Conservation (phyloP, 192 early-diverging fungal species). For the Neocallimastix lanati region DNA sequence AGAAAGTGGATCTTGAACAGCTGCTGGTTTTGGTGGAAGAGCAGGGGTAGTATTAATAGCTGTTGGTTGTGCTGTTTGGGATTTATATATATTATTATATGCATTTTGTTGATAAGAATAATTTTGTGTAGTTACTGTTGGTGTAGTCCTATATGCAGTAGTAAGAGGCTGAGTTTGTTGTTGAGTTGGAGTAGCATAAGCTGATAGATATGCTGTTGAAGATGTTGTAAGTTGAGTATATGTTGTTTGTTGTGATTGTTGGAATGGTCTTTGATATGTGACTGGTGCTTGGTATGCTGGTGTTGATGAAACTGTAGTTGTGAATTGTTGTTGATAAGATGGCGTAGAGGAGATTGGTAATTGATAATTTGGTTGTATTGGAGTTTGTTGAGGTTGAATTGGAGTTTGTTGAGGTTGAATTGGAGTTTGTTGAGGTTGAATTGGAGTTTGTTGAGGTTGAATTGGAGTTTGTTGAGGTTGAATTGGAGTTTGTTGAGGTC, state of each 20-base stretch:
- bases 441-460: neutral
- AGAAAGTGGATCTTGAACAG: neutral
- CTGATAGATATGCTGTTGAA: neutral
- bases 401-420: neutral
- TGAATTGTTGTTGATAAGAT: neutral
- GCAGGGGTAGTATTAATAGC: neutral
- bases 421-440: neutral
- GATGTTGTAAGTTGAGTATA: neutral
- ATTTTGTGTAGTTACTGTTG: neutral
- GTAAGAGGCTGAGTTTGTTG: neutral
- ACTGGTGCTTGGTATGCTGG: neutral
- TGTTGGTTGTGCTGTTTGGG: neutral
- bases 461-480: no score
- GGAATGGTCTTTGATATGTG: neutral
- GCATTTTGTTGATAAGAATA: neutral
- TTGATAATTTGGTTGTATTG: neutral
- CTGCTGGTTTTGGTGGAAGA: neutral
- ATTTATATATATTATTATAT: neutral
- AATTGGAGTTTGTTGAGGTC: no score
- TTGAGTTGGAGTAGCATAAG: neutral
- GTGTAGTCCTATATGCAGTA: neutral
- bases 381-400: neutral
- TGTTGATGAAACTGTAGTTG: neutral
- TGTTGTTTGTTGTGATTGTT: slow-evolving; percentile 2
- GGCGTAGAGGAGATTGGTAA: neutral